Percentiles rank a stretch among this genome's conserved stretches.
These are phyloP conservation scores for Suhomyces wounanorum DNA, from an alignment of 1,139 yeast species.

Conservation along the genomic window DNA sequence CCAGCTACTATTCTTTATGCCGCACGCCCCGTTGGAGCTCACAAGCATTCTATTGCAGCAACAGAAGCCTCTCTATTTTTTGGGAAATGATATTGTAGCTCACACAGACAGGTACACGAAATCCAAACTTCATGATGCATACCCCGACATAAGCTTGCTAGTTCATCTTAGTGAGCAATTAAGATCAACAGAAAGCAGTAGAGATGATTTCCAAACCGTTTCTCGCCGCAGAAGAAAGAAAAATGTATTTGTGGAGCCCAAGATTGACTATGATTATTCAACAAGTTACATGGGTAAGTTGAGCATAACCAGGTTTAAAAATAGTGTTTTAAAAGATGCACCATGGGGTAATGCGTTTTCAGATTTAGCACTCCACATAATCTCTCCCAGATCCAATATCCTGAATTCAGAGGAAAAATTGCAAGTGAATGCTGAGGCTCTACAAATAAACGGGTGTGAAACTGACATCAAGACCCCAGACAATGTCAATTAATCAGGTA, in stretches of 20 bases:
- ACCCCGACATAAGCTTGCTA: slow-evolving; percentile 44
- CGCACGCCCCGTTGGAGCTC: slow-evolving; percentile 71
- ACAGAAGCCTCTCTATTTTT: slow-evolving; percentile 35
- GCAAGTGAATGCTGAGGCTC: neutral
- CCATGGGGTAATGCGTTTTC: slow-evolving; percentile 58
- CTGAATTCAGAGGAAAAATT: neutral
- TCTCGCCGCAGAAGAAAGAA: slow-evolving; percentile 30
- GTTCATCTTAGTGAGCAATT: slow-evolving; percentile 26
- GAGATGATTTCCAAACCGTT: slow-evolving; percentile 34
- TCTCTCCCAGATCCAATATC: neutral
- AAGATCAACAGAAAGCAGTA: slow-evolving; percentile 4
- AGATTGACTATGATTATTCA: slow-evolving; percentile 37
- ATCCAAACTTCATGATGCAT: slow-evolving; percentile 39
- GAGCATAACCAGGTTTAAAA: slow-evolving; percentile 20
- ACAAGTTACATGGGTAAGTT: slow-evolving; percentile 35
- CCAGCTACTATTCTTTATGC: slow-evolving; percentile 55
- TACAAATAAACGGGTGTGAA: too few relatives aligned
- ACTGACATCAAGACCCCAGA: too few relatives aligned
- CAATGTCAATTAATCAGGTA: too few relatives aligned
- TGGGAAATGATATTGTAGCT: slow-evolving; percentile 52
- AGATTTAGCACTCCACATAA: slow-evolving; percentile 48
- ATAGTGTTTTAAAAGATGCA: slow-evolving; percentile 25
- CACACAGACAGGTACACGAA: slow-evolving; percentile 56
- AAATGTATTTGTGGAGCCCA: slow-evolving; percentile 30
- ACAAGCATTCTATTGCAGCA: slow-evolving; percentile 46